Evolutionary conservation across 1,139 yeast genomes (phyloP).

Genomic region (Lodderomyces theae): DNA sequence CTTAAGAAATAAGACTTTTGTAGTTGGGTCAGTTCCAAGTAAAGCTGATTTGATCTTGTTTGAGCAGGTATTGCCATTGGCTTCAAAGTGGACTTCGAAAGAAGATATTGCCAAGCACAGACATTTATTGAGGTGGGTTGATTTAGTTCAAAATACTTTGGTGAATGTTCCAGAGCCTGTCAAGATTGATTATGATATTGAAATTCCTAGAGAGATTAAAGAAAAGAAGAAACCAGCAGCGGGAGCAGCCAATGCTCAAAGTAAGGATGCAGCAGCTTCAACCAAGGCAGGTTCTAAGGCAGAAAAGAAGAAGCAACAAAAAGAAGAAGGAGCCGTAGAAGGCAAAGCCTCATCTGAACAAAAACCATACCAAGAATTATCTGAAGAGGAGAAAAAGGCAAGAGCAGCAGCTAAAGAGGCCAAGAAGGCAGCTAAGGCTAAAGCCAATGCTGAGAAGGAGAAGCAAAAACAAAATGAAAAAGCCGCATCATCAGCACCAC

Average conservation of each 20-base stretch:
- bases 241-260: constrained; percentile 15
- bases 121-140: constrained; percentile 91
- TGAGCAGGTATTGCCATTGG: constrained; percentile 59
- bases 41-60: constrained; percentile 68
- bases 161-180: constrained; percentile 55
- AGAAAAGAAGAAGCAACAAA: constrained; percentile 50
- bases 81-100: constrained; percentile 52
- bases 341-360: constrained; percentile 16
- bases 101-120: constrained; percentile 59
- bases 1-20: constrained; percentile 66
- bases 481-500: constrained; percentile 56
- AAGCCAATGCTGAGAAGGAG: constrained; percentile 68
- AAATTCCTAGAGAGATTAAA: constrained; percentile 57
- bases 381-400: constrained; percentile 63
- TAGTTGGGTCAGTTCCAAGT: constrained; percentile 64
- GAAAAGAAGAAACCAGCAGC: constrained; percentile 47
- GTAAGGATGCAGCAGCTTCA: constrained; percentile 24
- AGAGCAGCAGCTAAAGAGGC: constrained; percentile 55
- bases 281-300: constrained; percentile 39
- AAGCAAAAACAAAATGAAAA: constrained; percentile 57
- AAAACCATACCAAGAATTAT: constrained; percentile 19
- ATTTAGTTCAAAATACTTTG: constrained; percentile 70
- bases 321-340: constrained; percentile 28
- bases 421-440: constrained; percentile 76
- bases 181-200: constrained; percentile 54